Base-by-base conservation (phyloP, 352 stramenopile genomes). In the Phytophthora macrochlamydospora region DNA sequence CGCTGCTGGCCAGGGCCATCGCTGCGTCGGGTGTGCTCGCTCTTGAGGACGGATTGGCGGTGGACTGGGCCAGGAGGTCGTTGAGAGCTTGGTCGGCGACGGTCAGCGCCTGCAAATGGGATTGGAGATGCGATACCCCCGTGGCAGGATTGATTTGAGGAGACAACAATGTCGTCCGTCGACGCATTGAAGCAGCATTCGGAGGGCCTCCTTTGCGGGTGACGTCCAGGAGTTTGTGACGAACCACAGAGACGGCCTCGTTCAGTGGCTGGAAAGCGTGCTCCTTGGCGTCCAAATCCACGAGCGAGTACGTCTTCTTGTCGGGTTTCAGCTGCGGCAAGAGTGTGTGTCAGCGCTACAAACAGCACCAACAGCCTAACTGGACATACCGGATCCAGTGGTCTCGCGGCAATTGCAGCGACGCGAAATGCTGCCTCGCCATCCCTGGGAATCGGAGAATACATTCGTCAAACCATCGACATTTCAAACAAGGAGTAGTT, bases 181-280 rank as follows among this genome's bases (percentile, higher is more conserved):
- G 59, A 32, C 56, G 59, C 48, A 45, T 48, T 46, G 64, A 31
- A 12, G 33, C 4, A 40, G 35, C 60, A 13, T 45, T 49, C 9
- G 64, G 52, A 8, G 40, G 28, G 18, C 33, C 35, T 29, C 56
- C 56, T 7, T 38, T 69, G 45, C 51, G 38, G 2, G 57, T 58
- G 7, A 46, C 59, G 29, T 78, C 74, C 1, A 75, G 60, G 8
- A 81, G 38, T 51, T 90, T 89, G 50, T 76, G 62, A 3, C 83
- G 70, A n/a, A 76, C 78, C 2, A 70, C 76, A 1, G 83, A 88
- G 28, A 92, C 43, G 0, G 85, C 56, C 43, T 79, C 69, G 46
- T 87, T 90, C 28, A 93, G 69, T 29, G 78, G 76, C 49, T 78
- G 75, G 9, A 87, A 33, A 0, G 18, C 37, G 45, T 89, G 85